Base-by-base conservation (phyloP, 2,329 filamentous ascomycete genomes). In the Zasmidium cellare region DNA sequence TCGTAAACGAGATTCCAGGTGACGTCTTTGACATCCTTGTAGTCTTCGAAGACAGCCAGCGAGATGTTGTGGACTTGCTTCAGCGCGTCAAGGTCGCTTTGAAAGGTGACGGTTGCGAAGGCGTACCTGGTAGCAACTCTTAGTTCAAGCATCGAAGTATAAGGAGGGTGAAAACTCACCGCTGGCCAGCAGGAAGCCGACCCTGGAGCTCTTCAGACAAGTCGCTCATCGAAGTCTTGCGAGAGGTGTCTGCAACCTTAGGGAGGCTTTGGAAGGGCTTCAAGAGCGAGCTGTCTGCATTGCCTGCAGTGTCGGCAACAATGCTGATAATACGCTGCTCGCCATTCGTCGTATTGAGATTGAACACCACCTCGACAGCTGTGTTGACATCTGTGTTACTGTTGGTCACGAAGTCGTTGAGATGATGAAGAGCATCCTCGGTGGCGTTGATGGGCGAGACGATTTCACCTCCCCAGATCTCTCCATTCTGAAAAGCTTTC, bases 1-100 rank as follows among this genome's bases (percentile, higher is more conserved):
- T 58, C 53, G 44, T 58, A 61, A 28, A 53, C 51, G n/a, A 60
- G 25, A 45, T 54, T 55, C 58, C 57, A 59, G 2, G 25, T 44
- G 20, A 58, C 35, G 41, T 56, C 53, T n/a, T 47, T 47, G 16
- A 56, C 22, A 22, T 55, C 48, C 9, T 44, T 41, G 48, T 52
- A 48, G 5, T 41, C 23, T 12, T 47, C n/a, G 19, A 57, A 53
- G 23, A 55, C 46, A 28, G 53, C 7, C 16, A 14, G 31, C 3
- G 58, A 57, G 19, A 53, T 50, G 19, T 54, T 46, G 23, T 60
- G 50, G 16, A 57, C 47, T 11, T 35, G 23, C 16, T 51, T 11
- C 5, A 57, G 9, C 31, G 46, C 23, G 22, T 45, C 38, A 18
- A 22, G n/a, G 7, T 18, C 35, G 41, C 41, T 47, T 19, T 51